Base-by-base conservation (phyloP, 768 basidiomycete species). In the Melanogaster broomeanus region DNA sequence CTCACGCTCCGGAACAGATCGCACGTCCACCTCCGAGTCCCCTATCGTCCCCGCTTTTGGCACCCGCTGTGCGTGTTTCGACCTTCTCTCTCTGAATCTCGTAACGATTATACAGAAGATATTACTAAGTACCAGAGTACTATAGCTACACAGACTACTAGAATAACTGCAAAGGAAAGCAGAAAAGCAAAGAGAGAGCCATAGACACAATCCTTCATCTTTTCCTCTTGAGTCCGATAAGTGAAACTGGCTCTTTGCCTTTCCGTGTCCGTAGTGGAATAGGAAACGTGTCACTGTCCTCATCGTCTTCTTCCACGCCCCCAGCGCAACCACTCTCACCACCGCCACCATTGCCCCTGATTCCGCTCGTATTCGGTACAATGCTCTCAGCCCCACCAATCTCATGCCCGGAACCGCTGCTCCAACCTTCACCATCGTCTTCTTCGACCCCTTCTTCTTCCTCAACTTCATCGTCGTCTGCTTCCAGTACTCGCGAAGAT, bases 191-290 rank as follows among this genome's bases (percentile, higher is more conserved):
- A 49, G 42, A 18, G 42, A 37, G 35, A 39, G 38, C 9, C 25
- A 33, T 5, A 22, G 22, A 9, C 40, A 2, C 22, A 15, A 25
- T 35, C n/a, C n/a, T 42, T 80, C 71, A 85, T 72, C 86, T 77
- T 65, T 88, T 89, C 57, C 87, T 73, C 72, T 89, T 88, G 58
- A 69, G 67, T 6, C 84, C 86, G n/a, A 62, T 53, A 13, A 71
- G 51, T 0, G 73, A 70, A 30, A 74, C 71, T 13, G 72, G 61
- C 56, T 84, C 81, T 65, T 82, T 82, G 35, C 79, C 78, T 68
- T 81, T 87, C 57, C 88, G 77, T 48, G 79, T 79, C 68, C 89
- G 80, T 64, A 90, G 71, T 10, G 88, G 87, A 48, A 83, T 77
- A 31, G 87, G 83, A 66, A 90, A 88, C 46, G 70, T 72, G 25